These are phyloP conservation scores for Fusarium aywerte DNA, from an alignment of 2,329 filamentous ascomycete species.

Conservation along the genomic window DNA sequence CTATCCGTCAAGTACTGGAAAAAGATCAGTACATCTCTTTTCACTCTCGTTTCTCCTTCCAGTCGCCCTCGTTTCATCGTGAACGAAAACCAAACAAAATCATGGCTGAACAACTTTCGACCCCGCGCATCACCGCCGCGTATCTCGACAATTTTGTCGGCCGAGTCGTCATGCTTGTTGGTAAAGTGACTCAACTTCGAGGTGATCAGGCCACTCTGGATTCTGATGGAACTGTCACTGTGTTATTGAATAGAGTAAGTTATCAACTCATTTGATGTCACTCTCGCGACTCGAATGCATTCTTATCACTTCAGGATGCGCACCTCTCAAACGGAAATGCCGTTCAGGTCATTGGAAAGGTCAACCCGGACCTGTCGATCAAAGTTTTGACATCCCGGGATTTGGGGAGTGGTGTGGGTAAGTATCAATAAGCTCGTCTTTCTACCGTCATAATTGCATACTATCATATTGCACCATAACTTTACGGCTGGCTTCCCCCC, in stretches of 20 bases:
- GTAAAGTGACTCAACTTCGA: constrained; percentile 83
- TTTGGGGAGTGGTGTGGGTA: constrained; percentile 76
- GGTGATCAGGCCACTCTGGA: constrained; percentile 86
- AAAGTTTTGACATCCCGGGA: constrained; percentile 77
- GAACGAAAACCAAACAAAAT: constrained; percentile 38
- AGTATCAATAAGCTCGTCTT: constrained; percentile 49
- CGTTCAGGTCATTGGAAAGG: constrained; percentile 83
- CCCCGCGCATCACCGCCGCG: constrained; percentile 83
- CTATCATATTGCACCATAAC: background rate
- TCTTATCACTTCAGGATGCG: constrained; percentile 66
- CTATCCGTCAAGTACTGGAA: background rate
- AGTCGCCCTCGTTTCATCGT: background rate
- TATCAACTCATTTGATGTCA: background rate
- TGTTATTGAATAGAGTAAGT: constrained; percentile 77
- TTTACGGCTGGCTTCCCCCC: background rate
- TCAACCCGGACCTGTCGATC: constrained; percentile 77
- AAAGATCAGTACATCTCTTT: rapidly evolving
- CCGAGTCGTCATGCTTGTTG: constrained; percentile 83
- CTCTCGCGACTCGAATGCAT: background rate
- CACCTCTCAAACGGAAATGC: constrained; percentile 76
- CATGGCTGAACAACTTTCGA: constrained; percentile 74
- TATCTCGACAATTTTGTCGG: constrained; percentile 82
- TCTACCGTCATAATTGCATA: constrained; percentile 37
- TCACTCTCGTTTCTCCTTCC: background rate
- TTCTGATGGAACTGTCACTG: constrained; percentile 78